These are phyloP conservation scores for Xylariaceae sp. DNA, from an alignment of 2,329 filamentous ascomycete genomes.

Conservation along the genomic window DNA sequence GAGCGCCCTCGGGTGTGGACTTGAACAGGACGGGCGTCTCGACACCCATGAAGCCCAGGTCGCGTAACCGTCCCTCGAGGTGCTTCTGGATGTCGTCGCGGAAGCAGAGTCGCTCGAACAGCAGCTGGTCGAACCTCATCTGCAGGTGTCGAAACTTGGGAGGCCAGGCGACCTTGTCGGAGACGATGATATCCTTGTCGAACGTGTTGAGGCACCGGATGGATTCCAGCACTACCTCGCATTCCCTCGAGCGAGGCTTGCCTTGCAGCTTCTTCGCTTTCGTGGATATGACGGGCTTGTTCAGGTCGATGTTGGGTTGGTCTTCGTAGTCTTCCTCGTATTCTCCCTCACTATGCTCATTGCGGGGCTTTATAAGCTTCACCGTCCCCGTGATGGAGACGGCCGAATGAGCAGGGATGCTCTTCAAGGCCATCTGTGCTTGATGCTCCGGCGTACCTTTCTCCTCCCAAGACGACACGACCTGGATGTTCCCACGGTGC, in stretches of 20 bases:
- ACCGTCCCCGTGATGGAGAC: constrained; percentile 43
- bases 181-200: constrained; percentile 70
- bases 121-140: constrained; percentile 64
- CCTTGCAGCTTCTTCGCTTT: neutral
- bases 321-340: too few species aligned
- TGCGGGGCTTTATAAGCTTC: neutral
- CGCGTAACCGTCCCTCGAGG: constrained; percentile 38
- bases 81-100: constrained; percentile 50
- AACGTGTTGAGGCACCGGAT: constrained; percentile 69
- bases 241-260: neutral
- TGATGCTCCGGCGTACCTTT: constrained; percentile 31
- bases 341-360: neutral
- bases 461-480: constrained; percentile 41
- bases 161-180: constrained; percentile 66
- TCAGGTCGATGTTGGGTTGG: too few species aligned
- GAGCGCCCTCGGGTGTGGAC: constrained; percentile 89
- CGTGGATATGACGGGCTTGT: too few species aligned
- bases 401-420: constrained; percentile 46
- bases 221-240: constrained; percentile 52
- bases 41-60: constrained; percentile 59
- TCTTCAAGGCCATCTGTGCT: constrained; percentile 38
- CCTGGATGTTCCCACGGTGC: constrained; percentile 23
- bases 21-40: constrained; percentile 96
- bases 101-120: constrained; percentile 65
- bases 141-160: constrained; percentile 76